These are phyloP conservation scores for Xylaria telfairii DNA, from an alignment of 495 filamentous ascomycete genomes.

Conservation along the genomic window DNA sequence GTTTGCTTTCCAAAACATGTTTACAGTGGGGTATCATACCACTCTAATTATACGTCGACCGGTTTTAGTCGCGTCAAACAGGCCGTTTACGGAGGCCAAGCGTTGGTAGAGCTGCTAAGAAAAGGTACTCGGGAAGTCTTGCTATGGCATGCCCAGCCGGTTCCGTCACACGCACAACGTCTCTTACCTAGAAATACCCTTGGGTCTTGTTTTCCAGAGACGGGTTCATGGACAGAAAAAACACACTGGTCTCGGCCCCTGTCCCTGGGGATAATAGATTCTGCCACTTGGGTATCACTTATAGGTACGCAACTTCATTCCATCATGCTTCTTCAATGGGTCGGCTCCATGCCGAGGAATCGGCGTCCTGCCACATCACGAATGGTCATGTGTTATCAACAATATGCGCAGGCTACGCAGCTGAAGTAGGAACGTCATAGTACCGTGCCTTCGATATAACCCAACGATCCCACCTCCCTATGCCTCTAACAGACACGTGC, in stretches of 20 bases:
- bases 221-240: neutral
- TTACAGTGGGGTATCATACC: slow-evolving; percentile 20
- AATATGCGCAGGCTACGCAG: slow-evolving; percentile 35
- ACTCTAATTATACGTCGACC: neutral
- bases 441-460: slow-evolving; percentile 32
- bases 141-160: slow-evolving; percentile 9
- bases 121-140: slow-evolving; percentile 7
- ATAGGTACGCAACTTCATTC: neutral
- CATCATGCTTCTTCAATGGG: neutral
- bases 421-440: slow-evolving; percentile 32
- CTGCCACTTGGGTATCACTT: neutral
- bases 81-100: slow-evolving; percentile 16
- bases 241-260: neutral
- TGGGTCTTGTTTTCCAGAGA: slow-evolving; percentile 6
- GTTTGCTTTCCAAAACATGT: slow-evolving; percentile 8
- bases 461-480: slow-evolving; percentile 36
- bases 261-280: neutral
- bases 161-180: slow-evolving; percentile 9
- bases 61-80: neutral
- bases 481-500: slow-evolving; percentile 31
- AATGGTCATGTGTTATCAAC: slow-evolving; percentile 41
- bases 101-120: slow-evolving; percentile 13
- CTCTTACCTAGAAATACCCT: slow-evolving; percentile 1
- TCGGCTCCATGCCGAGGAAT: neutral
- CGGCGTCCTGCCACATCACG: slow-evolving; percentile 21